Conservation (phyloP, 2,329 filamentous ascomycete genomes). For the Gaeumannomyces sp. region DNA sequence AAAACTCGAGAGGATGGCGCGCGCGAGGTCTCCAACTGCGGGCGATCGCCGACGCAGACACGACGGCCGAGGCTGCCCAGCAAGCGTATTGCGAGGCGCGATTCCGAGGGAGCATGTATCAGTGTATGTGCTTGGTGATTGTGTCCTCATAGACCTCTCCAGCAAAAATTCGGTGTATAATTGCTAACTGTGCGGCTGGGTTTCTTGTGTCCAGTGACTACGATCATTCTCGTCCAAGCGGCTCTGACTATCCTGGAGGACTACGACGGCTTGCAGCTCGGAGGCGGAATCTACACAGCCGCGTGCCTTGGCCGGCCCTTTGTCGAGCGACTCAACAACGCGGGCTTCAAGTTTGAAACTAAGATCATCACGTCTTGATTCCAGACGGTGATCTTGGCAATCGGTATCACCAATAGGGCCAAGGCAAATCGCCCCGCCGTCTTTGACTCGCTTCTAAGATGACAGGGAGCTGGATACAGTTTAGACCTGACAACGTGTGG, state of each 20-base stretch:
- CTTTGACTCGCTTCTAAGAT: too few relatives aligned
- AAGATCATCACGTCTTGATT: slow-evolving; percentile 26
- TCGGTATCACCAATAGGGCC: too few relatives aligned
- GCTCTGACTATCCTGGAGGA: slow-evolving; percentile 61
- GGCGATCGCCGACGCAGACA: slow-evolving; percentile 57
- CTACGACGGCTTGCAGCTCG: slow-evolving; percentile 52
- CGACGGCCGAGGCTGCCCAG: slow-evolving; percentile 28
- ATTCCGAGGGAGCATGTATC: slow-evolving; percentile 58
- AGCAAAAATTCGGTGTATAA: background rate
- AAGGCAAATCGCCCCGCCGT: too few relatives aligned
- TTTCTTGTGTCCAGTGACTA: slow-evolving; percentile 48
- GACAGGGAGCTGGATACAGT: too few relatives aligned
- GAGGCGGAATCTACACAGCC: slow-evolving; percentile 65
- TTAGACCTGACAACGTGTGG: too few relatives aligned
- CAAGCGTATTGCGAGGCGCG: slow-evolving; percentile 49
- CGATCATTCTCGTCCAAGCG: slow-evolving; percentile 54
- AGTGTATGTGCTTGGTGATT: slow-evolving; percentile 38
- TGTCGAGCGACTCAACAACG: slow-evolving; percentile 54
- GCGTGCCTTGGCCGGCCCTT: slow-evolving; percentile 63
- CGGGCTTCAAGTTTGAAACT: slow-evolving; percentile 58
- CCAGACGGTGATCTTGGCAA: too few relatives aligned
- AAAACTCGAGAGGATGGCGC: slow-evolving; percentile 44
- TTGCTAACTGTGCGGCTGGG: background rate
- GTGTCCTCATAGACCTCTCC: background rate
- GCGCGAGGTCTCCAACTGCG: slow-evolving; percentile 57